These are phyloP conservation scores for Ilex aquifolium DNA, from an alignment of 257 asterid genomes.

Conservation along the genomic window DNA sequence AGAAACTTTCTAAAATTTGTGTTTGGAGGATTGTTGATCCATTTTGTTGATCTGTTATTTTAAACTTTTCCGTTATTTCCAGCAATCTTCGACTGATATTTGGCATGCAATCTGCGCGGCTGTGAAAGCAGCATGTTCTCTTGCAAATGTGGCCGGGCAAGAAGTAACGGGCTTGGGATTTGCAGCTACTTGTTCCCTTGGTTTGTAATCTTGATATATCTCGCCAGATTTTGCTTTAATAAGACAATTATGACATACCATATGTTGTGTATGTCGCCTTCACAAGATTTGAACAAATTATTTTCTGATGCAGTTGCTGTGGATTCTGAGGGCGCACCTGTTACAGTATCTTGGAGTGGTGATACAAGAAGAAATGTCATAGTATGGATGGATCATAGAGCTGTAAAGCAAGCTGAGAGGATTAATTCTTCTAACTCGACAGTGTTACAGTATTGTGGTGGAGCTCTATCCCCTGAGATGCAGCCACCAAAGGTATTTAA, in stretches of 20 bases:
- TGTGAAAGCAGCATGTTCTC: slow-evolving; percentile 73
- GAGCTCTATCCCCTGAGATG: slow-evolving; percentile 95
- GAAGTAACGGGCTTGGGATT: slow-evolving; percentile 90
- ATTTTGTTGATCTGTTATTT: neutral
- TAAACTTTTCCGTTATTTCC: slow-evolving; percentile 10
- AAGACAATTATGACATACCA: neutral
- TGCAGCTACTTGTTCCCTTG: slow-evolving; percentile 97
- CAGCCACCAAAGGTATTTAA: slow-evolving; percentile 85
- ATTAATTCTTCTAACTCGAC: slow-evolving; percentile 85
- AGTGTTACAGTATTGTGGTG: slow-evolving; percentile 91
- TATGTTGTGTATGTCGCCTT: slow-evolving; percentile 16
- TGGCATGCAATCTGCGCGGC: slow-evolving; percentile 99
- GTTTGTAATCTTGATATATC: slow-evolving; percentile 30
- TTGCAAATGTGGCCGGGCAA: slow-evolving; percentile 62
- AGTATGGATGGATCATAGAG: slow-evolving; percentile 99
- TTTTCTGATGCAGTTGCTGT: slow-evolving; percentile 72
- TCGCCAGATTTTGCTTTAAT: neutral
- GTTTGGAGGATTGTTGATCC: slow-evolving; percentile 3
- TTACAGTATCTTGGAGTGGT: slow-evolving; percentile 85
- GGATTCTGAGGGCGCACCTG: slow-evolving; percentile 92
- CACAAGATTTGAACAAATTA: slow-evolving; percentile 30
- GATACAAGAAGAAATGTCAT: slow-evolving; percentile 89
- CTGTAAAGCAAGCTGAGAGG: slow-evolving; percentile 86
- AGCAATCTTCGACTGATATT: slow-evolving; percentile 99
- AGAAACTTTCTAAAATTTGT: neutral